Conservation (phyloP, 164 flowering plant genomes). For the Vitis labrusca region DNA sequence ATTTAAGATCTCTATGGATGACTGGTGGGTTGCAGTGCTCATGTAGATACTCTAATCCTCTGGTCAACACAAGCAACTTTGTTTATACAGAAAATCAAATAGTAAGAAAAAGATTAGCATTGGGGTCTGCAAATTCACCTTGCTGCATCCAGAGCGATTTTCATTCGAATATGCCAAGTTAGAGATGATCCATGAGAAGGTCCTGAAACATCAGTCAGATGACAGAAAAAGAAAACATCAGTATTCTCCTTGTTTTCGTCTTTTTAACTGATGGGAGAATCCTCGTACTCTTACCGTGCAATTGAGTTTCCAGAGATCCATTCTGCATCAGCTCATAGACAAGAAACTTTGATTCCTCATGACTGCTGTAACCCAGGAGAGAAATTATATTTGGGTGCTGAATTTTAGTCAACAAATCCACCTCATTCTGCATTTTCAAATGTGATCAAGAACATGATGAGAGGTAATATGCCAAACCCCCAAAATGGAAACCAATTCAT, state of each 20-base stretch:
- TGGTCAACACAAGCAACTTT: conserved; percentile 34
- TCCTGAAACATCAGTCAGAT: conserved; percentile 42
- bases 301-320: conserved; percentile 77
- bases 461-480: neutral
- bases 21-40: conserved; percentile 88
- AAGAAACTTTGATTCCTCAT: conserved; percentile 59
- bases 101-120: neutral
- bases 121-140: conserved; percentile 43
- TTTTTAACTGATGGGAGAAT: too few species aligned
- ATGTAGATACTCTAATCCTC: conserved; percentile 93
- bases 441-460: neutral
- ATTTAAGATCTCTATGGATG: conserved; percentile 96
- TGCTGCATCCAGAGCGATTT: conserved; percentile 91
- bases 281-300: conserved; percentile 59
- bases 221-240: neutral
- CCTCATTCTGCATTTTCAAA: conserved; percentile 70
- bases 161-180: conserved; percentile 86
- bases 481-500: neutral
- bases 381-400: conserved; percentile 77
- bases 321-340: conserved; percentile 91
- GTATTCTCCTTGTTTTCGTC: neutral
- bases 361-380: conserved; percentile 65
- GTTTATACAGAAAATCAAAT: neutral
- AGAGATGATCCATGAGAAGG: conserved; percentile 72
- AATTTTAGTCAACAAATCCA: conserved; percentile 65